These are phyloP conservation scores for Royoungia palumana DNA, from an alignment of 768 basidiomycete genomes.

Conservation along the genomic window DNA sequence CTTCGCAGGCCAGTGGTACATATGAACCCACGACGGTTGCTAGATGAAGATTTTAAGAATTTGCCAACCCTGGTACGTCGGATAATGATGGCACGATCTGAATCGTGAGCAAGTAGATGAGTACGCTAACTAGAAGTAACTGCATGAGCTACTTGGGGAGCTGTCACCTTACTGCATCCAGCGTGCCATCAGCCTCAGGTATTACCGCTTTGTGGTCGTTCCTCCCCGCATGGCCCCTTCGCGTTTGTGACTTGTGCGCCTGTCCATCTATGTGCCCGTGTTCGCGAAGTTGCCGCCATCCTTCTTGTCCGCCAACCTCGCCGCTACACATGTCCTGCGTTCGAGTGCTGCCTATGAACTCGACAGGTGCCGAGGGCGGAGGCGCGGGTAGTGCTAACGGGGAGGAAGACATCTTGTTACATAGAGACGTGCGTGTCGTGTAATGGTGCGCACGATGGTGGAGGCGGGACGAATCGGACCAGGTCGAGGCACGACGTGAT, in stretches of 20 bases:
- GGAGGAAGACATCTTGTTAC: constrained; percentile 36
- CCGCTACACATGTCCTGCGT: constrained; percentile 40
- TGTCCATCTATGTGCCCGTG: constrained; percentile 8
- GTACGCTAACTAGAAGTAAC: too few species aligned
- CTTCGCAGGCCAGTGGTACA: too few species aligned
- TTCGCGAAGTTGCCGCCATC: constrained; percentile 14
- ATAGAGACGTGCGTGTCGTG: constrained; percentile 27
- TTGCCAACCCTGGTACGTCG: too few species aligned
- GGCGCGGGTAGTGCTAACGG: constrained; percentile 43
- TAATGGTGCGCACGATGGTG: constrained; percentile 30
- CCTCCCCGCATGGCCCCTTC: constrained; percentile 54
- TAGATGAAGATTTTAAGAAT: too few species aligned
- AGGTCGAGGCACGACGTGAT: too few species aligned
- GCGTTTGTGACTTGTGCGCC: neutral
- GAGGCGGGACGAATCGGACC: constrained; percentile 31
- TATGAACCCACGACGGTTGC: too few species aligned
- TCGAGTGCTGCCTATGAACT: constrained; percentile 26
- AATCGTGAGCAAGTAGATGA: too few species aligned
- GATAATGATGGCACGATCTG: too few species aligned
- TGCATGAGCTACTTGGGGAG: too few species aligned
- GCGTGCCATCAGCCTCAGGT: constrained; percentile 46
- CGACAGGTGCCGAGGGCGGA: constrained; percentile 30
- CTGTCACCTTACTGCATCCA: constrained; percentile 40
- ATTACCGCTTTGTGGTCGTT: constrained; percentile 65
- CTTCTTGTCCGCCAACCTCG: constrained; percentile 47